Base-by-base conservation (phyloP, 441 rosid genomes). In the Pelargonium citronellum region DNA sequence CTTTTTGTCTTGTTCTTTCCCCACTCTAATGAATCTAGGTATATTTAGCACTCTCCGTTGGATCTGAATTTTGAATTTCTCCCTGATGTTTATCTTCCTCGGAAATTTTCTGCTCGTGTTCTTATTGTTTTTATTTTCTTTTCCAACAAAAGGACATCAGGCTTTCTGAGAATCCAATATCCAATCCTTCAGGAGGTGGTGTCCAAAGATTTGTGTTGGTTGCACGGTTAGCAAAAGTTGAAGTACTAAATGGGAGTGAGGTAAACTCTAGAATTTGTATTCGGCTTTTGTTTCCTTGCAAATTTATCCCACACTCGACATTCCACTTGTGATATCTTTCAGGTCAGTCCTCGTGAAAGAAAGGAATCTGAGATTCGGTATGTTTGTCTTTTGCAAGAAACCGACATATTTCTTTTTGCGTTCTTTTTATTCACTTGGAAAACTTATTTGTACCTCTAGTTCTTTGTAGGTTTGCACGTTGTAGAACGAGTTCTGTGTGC, bases 301-400 rank as follows among this genome's bases (percentile, higher is more conserved):
- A 62, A 66, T 43, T 20, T 75, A 30, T 74, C 66, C 51, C 69
- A 67, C 47, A 76, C 70, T 55, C 81, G 79, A 73, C 66, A 30
- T 37, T 41, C 13, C 61, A 8, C 22, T 22, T 27, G 49, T 55
- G 24, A 67, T 49, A 64, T 70, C 75, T 75, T 73, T 72, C 82
- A 95, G 99, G 86, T 95, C 63, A 82, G 85, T 44, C 76, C 76
- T 78, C 92, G 96, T 19, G 99, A 95, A 77, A 89, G 91, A 80
- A 95, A 89, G 80, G 99, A 95, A 34, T 95, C 97, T 70, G 97
- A 94, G 87, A 91, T 91, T 67, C 89, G 99, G 97, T 90, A 89
- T 44, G 49, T 66, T 69, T 66, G 66, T 34, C 15, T 19, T n/a
- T 70, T 22, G 67, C 70, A 68, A 67, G 69, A 67, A 67, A 17